Percentiles rank a stretch among this genome's conserved stretches.
These are phyloP conservation scores for Fraxinus platypoda DNA, from an alignment of 305 asterid genomes.

Conservation along the genomic window DNA sequence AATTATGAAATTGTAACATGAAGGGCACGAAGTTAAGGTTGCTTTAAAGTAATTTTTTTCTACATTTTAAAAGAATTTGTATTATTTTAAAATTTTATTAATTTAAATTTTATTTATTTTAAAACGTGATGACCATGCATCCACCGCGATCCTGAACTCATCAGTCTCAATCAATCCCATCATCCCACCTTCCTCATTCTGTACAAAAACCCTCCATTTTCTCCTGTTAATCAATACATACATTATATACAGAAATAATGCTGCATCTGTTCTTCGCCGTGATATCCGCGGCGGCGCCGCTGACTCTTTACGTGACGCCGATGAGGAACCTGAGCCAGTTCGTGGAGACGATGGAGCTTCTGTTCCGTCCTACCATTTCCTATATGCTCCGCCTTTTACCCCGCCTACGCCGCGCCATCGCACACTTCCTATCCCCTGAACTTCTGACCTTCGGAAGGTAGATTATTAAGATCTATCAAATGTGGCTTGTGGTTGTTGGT, in stretches of 20 bases:
- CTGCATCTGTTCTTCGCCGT: conserved; percentile 31
- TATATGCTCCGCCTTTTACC: conserved; percentile 18
- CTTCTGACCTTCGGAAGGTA: not conserved
- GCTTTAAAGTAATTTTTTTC: not conserved
- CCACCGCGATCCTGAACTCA: not conserved
- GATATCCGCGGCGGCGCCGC: conserved; percentile 54
- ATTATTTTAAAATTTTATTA: not conserved
- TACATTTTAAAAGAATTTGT: not conserved
- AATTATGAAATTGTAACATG: not conserved
- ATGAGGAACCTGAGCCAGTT: conserved; percentile 33
- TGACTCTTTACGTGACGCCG: conserved; percentile 36
- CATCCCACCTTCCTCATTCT: not conserved
- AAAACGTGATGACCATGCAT: not conserved
- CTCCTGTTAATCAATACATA: not conserved
- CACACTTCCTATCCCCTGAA: conserved; percentile 16
- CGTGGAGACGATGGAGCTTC: conserved; percentile 28
- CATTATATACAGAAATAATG: conserved; percentile 12
- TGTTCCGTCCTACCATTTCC: conserved; percentile 25
- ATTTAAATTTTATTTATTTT: not conserved
- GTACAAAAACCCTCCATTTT: not conserved
- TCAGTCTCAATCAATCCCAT: not conserved
- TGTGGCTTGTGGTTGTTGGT: not conserved
- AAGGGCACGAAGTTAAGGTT: not conserved
- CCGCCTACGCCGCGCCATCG: conserved; percentile 27
- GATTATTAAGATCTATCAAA: not conserved